These are phyloP conservation scores for Platanthera zijinensis DNA, from an alignment of 106 monocot species.

Conservation along the genomic window DNA sequence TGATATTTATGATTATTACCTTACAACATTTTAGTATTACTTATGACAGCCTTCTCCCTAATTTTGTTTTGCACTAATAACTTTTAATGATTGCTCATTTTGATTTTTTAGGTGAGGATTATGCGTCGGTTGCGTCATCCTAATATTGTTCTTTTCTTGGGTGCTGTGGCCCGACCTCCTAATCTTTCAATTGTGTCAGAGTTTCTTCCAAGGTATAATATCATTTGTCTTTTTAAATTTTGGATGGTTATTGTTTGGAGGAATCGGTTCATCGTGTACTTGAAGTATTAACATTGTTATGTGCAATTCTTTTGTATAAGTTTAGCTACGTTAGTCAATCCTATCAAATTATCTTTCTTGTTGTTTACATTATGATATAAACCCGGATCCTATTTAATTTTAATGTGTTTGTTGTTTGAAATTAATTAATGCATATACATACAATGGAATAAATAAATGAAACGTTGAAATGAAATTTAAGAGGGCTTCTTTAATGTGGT, in stretches of 20 bases:
- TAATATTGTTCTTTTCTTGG: slow-evolving; percentile 97
- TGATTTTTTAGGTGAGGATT: slow-evolving; percentile 57
- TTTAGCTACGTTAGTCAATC: background rate
- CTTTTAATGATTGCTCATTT: background rate
- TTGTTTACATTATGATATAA: background rate
- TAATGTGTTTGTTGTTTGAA: too few relatives aligned
- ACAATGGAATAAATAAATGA: too few relatives aligned
- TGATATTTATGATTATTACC: background rate
- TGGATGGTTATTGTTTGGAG: background rate
- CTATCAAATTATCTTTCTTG: background rate
- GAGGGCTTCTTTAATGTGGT: too few relatives aligned
- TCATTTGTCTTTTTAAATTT: background rate
- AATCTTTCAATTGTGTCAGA: slow-evolving; percentile 95
- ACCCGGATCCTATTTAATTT: too few relatives aligned
- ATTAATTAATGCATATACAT: too few relatives aligned
- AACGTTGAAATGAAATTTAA: too few relatives aligned
- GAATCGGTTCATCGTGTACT: background rate
- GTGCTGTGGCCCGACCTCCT: slow-evolving; percentile 95
- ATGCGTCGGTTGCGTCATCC: slow-evolving; percentile 98
- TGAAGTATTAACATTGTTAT: background rate
- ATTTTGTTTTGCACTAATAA: background rate
- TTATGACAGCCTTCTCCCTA: background rate
- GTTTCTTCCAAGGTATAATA: slow-evolving; percentile 88
- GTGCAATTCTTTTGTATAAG: background rate
- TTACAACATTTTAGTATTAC: background rate